Percentiles rank a stretch among this genome's conserved stretches.
Conservation (phyloP, 2,329 filamentous ascomycete species). For the Fusarium marasasianum region DNA sequence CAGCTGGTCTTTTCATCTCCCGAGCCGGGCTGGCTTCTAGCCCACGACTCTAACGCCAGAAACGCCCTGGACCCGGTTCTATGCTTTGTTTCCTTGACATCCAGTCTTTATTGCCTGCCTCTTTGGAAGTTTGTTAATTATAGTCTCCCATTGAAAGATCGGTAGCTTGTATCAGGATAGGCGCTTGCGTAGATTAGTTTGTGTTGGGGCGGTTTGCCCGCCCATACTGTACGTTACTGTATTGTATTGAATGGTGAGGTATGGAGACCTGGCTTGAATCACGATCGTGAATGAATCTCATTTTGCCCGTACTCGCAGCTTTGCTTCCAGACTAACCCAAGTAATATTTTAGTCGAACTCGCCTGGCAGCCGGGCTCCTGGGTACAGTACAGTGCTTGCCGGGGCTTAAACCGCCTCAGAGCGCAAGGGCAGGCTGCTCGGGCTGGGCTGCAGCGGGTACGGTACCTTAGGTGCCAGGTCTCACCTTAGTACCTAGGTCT, state of each 20-base stretch:
- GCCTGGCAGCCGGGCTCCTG: not conserved
- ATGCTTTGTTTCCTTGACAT: conserved; percentile 8
- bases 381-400: not conserved
- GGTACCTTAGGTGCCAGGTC: conserved; percentile 1
- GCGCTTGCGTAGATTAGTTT: not conserved
- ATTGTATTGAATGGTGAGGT: too few species aligned
- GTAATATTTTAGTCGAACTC: not conserved
- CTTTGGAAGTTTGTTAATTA: not conserved
- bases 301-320: not conserved
- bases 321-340: not conserved
- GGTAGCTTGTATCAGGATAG: not conserved
- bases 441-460: conserved; percentile 2
- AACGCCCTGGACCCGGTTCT: conserved; percentile 14
- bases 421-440: not conserved
- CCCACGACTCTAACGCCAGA: conserved; percentile 30
- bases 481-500: not conserved
- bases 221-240: not conserved
- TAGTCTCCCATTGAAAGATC: not conserved
- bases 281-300: not conserved
- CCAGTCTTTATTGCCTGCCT: not conserved
- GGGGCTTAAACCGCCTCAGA: not conserved
- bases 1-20: conserved; percentile 26
- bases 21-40: conserved; percentile 13
- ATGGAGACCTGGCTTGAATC: not conserved
- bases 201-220: not conserved